phyloP scores from a whole-genome alignment of 805 yeast species.

The Candida saitoana region DNA sequence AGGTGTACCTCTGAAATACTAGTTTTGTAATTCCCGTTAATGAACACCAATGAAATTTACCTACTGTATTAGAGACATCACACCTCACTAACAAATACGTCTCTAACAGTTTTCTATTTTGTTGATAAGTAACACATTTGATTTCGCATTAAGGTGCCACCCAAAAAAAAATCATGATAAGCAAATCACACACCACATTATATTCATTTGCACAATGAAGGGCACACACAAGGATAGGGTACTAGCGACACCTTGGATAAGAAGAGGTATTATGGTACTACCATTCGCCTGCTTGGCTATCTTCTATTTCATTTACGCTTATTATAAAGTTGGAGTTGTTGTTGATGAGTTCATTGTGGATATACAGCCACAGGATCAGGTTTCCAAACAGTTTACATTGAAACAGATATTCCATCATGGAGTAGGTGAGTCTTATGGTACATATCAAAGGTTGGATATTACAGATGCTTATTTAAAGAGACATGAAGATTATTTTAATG shows the following conservation, averaged over 20 bases:
- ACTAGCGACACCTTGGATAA: not conserved
- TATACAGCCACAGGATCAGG: not conserved
- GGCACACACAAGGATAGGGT: not conserved
- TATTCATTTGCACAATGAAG: not conserved
- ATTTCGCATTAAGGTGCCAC: not conserved
- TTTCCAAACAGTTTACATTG: conserved; percentile 19
- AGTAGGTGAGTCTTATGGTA: conserved; percentile 38
- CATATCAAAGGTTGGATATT: conserved; percentile 50
- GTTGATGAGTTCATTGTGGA: not conserved
- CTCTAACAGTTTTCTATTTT: too few species aligned
- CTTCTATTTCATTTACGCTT: not conserved
- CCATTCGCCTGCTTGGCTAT: not conserved
- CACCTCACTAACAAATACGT: too few species aligned
- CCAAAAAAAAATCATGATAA: not conserved
- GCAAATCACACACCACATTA: not conserved
- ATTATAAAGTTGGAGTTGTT: not conserved
- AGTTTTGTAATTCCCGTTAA: too few species aligned
- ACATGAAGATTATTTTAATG: conserved; percentile 7
- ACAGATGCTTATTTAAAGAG: conserved; percentile 35
- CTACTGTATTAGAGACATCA: too few species aligned
- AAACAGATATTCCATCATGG: conserved; percentile 64
- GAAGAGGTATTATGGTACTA: not conserved
- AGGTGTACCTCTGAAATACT: too few species aligned
- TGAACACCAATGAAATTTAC: not conserved
- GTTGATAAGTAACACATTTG: conserved; percentile 1